These are phyloP conservation scores for Coemansia javaensis DNA, from an alignment of 192 early-diverging fungal genomes.

Conservation along the genomic window DNA sequence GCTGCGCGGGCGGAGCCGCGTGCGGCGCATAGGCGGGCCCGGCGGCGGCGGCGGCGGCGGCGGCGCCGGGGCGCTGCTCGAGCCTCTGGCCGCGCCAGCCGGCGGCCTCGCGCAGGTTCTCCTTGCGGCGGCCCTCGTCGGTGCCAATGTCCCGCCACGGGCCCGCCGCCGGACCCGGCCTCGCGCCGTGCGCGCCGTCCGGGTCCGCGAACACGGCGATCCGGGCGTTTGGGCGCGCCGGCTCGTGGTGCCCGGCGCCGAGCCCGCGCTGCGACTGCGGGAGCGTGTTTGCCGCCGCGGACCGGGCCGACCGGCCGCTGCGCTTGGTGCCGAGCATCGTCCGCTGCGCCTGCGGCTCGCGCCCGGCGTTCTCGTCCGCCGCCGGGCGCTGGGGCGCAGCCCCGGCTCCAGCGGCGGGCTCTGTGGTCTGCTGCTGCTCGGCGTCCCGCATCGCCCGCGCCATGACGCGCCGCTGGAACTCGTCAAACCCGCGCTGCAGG, in stretches of 20 bases:
- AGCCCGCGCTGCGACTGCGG: conserved; percentile 24
- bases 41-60: not conserved
- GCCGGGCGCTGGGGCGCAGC: no score
- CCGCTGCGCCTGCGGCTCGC: not conserved
- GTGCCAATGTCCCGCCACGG: conserved; percentile 63
- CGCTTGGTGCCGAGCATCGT: conserved; percentile 37
- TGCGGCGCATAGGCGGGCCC: not conserved
- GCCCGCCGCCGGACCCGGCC: not conserved
- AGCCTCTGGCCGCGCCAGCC: conserved; percentile 61
- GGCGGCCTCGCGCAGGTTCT: conserved; percentile 59
- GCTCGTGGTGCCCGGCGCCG: not conserved
- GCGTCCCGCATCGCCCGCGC: conserved; percentile 12
- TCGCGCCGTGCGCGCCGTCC: not conserved
- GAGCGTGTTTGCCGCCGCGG: conserved; percentile 30
- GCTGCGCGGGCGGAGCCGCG: conserved; percentile 3
- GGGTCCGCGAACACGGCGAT: conserved; percentile 41
- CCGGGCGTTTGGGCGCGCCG: conserved; percentile 16
- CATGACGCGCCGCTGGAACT: conserved; percentile 56
- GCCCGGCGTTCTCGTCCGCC: conserved; percentile 8
- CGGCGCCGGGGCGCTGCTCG: conserved; percentile 32
- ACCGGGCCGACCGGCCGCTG: conserved; percentile 12
- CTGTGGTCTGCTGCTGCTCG: not conserved
- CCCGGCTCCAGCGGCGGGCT: no score
- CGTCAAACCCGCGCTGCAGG: conserved; percentile 54
- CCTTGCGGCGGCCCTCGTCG: conserved; percentile 58